Evolutionary conservation across 805 yeast species (phyloP).

Genomic region (Hanseniaspora valbyensis): DNA sequence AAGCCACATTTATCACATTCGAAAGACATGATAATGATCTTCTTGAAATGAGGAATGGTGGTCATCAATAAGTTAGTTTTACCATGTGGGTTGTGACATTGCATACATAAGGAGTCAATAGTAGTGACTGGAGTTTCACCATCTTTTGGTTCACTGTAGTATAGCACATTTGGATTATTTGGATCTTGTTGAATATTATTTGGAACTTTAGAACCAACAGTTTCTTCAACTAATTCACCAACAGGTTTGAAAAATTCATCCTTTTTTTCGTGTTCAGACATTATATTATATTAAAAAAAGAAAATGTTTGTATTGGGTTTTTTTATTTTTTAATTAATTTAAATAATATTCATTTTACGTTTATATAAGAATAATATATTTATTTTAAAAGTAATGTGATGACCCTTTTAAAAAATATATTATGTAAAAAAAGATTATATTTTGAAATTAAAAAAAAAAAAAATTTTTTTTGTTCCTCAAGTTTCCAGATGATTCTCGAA

Average conservation of each 20-base stretch:
- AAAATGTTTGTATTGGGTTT: too few species aligned
- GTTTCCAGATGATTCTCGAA: background rate
- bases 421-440: slow-evolving; percentile 2
- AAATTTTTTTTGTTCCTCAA: background rate
- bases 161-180: slow-evolving; percentile 55
- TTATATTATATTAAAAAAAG: too few species aligned
- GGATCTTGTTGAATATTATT: slow-evolving; percentile 21
- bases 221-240: slow-evolving; percentile 46
- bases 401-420: too few species aligned
- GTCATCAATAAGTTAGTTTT: slow-evolving; percentile 74
- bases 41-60: slow-evolving; percentile 81
- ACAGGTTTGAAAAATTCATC: slow-evolving; percentile 45
- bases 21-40: slow-evolving; percentile 86
- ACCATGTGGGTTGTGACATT: slow-evolving; percentile 72
- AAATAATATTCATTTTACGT: too few species aligned
- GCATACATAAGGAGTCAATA: slow-evolving; percentile 90
- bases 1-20: slow-evolving; percentile 91
- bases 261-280: slow-evolving; percentile 21
- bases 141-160: slow-evolving; percentile 54
- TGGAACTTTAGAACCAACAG: slow-evolving; percentile 19
- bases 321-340: background rate
- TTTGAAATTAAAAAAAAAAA: too few species aligned
- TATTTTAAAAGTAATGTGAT: too few species aligned
- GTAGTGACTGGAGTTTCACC: slow-evolving; percentile 89
- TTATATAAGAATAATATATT: too few species aligned